Base-by-base conservation (phyloP, 768 basidiomycete species). In the Ephemerocybe angulata region DNA sequence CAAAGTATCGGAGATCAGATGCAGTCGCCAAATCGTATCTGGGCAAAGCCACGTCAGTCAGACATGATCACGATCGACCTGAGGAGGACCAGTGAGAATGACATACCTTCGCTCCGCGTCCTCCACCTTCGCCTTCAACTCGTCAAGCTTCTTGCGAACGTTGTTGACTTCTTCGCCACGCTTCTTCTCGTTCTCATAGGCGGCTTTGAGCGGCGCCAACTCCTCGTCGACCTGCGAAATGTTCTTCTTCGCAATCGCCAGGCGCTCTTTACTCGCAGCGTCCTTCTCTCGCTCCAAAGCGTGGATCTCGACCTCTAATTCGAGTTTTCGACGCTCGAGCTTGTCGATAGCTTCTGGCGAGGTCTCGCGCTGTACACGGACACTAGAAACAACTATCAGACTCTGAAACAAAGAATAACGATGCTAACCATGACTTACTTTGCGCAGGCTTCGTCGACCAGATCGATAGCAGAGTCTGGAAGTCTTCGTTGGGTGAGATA, bases 271-370 rank as follows among this genome's bases (percentile, higher is more conserved):
- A 63, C 90, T 93, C 4, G 90, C 89, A 4, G 82, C 67, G 56
- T 97, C 94, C 68, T 93, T 95, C 69, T 97, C 94, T 44, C 93
- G 83, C 66, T 94, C 90, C 50, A 98, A 74, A 10, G 96, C 96
- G 66, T 97, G 94, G 21, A 97, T 89, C 66, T 97, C 96, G 19
- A 98, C 86, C 65, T 98, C 90, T 27, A 98, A 80, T 65, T 96
- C 91, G 29, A 98, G 81, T 68, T 90, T 93, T 50, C 79, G 80
- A 19, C 94, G 85, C 65, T 96, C 91, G 17, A 98, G 78, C 60
- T 87, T 86, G 72, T 98, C 96, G 63, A 98, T 90, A 3, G 81
- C 88, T 71, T 98, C 96, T 0, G 96, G 96, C 56, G 90, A 84
- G 0, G 94, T 98, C 74, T 99, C 96, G 40, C 93, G 86, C 25